Percentiles rank a stretch among this genome's conserved stretches.
Evolutionary conservation across 768 basidiomycete genomes (phyloP).

Genomic region (Russula compacta): DNA sequence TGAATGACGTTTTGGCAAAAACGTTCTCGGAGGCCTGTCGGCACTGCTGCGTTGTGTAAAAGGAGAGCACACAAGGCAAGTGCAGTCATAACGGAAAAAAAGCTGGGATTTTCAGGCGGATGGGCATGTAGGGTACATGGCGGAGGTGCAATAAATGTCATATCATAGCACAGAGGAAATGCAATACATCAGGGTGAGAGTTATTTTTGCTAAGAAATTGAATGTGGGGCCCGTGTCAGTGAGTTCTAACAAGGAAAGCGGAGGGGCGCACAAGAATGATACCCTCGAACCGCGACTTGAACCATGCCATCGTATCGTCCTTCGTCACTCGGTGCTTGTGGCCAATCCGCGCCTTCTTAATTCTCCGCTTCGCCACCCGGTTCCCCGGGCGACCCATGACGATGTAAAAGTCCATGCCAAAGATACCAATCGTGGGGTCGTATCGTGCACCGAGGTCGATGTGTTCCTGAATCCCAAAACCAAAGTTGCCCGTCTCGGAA

Average conservation of each 20-base stretch:
- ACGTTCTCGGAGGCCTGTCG: not conserved
- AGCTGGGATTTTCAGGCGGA: not conserved
- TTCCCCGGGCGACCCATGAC: slow-evolving; percentile 5
- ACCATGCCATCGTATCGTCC: slow-evolving; percentile 76
- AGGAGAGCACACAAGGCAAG: not conserved
- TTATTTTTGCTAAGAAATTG: not conserved
- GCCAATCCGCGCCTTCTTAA: slow-evolving; percentile 80
- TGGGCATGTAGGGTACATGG: not conserved
- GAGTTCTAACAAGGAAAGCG: not conserved
- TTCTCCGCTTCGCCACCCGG: slow-evolving; percentile 76
- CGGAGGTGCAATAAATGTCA: not conserved
- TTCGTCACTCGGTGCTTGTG: slow-evolving; percentile 55
- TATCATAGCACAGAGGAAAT: not conserved
- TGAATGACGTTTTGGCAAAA: not conserved
- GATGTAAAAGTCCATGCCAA: slow-evolving; percentile 8
- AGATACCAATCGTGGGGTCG: slow-evolving; percentile 7
- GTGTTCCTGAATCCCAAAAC: slow-evolving; percentile 55
- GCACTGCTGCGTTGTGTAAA: too few relatives aligned
- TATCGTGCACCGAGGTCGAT: slow-evolving; percentile 9
- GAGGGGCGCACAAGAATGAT: slow-evolving; percentile 77
- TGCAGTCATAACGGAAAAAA: not conserved
- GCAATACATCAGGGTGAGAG: not conserved
- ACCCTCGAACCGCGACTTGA: slow-evolving; percentile 99
- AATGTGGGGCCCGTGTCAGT: not conserved
- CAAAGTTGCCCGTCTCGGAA: slow-evolving; percentile 98